These are phyloP conservation scores for Citrullus amarus DNA, from an alignment of 306 rosid genomes.

Conservation along the genomic window DNA sequence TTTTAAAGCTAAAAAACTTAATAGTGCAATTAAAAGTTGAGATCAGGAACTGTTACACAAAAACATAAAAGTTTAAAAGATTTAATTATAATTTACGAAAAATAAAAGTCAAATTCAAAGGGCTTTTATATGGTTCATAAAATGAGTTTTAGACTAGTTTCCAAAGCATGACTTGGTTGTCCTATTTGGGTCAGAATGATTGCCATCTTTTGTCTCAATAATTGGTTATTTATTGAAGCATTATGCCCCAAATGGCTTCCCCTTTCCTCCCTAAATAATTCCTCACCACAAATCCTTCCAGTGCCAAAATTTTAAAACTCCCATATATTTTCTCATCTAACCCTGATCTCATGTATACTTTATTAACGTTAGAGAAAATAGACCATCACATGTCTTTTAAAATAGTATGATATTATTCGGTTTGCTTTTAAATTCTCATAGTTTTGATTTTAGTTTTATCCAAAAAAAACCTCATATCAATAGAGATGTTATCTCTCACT, in stretches of 20 bases:
- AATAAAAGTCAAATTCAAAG: neutral
- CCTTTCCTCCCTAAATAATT: neutral
- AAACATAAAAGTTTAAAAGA: too few species aligned
- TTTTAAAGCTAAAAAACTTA: too few species aligned
- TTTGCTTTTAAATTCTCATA: too few species aligned
- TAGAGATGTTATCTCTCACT: too few species aligned
- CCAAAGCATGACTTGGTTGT: neutral
- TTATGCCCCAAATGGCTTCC: neutral
- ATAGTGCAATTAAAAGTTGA: too few species aligned
- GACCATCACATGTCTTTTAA: too few species aligned
- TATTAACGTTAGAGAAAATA: too few species aligned
- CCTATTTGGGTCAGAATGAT: neutral
- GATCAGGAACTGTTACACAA: too few species aligned
- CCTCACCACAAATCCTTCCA: neutral
- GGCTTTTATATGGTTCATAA: neutral
- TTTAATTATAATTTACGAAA: neutral
- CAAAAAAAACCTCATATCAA: too few species aligned
- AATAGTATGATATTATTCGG: too few species aligned
- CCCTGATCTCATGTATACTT: neutral
- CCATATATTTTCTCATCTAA: neutral
- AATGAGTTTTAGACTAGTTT: neutral
- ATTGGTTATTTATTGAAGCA: neutral
- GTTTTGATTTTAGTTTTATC: too few species aligned
- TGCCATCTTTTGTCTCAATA: neutral
- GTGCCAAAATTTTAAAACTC: neutral